Evolutionary conservation across 164 flowering plant genomes (phyloP).

Genomic region (Nelumbo lutea): DNA sequence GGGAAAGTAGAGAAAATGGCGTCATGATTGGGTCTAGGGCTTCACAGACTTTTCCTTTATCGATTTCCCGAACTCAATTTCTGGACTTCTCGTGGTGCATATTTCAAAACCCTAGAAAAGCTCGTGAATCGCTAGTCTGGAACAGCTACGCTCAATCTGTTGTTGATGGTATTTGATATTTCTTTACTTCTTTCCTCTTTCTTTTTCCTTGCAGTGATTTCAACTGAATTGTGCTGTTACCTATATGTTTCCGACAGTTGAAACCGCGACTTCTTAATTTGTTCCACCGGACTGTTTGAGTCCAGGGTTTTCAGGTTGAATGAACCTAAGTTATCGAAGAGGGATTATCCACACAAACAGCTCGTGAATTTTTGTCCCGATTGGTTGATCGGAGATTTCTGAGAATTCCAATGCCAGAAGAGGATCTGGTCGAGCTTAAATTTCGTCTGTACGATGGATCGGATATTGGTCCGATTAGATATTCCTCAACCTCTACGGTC

Average conservation of each 20-base stretch:
- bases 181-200: not conserved
- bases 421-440: conserved; percentile 47
- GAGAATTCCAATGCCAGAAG: conserved; percentile 39
- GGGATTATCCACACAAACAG: not conserved
- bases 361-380: not conserved
- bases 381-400: not conserved
- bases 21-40: not conserved
- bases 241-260: not conserved
- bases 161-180: not conserved
- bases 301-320: not conserved
- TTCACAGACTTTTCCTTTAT: not conserved
- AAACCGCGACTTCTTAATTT: not conserved
- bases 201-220: not conserved
- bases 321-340: not conserved
- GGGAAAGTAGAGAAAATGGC: not conserved
- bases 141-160: not conserved
- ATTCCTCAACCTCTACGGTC: conserved; percentile 45
- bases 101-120: not conserved
- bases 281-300: not conserved
- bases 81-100: not conserved
- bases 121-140: not conserved
- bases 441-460: conserved; percentile 59
- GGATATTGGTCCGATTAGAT: conserved; percentile 56
- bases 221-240: not conserved
- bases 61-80: not conserved